A percentile compares a stretch with the other conserved stretches of the same genome.
phyloP scores from a whole-genome alignment of 1,284 basidiomycete genomes.

The Cryptococcus neoformans region DNA sequence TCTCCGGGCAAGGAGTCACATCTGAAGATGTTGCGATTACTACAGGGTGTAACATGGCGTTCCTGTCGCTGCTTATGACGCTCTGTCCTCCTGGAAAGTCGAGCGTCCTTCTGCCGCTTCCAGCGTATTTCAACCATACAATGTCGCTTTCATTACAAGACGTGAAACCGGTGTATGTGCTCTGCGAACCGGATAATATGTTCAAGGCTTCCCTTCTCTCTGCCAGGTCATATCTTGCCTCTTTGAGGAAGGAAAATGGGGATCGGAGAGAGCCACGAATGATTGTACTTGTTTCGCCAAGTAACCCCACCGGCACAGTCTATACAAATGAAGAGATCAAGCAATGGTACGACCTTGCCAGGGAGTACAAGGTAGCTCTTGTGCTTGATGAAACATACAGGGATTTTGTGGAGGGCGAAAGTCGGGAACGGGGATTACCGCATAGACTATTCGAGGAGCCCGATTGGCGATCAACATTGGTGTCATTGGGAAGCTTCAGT shows the following conservation, averaged over 20 bases:
- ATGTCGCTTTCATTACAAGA: constrained; percentile 70
- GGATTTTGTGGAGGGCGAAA: constrained; percentile 62
- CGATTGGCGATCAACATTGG: constrained; percentile 62
- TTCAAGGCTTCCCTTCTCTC: constrained; percentile 58
- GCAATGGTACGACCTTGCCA: constrained; percentile 64
- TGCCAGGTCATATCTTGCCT: constrained; percentile 26
- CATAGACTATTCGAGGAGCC: constrained; percentile 48
- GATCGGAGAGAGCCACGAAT: constrained; percentile 53
- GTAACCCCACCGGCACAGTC: constrained; percentile 69
- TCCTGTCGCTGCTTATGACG: constrained; percentile 45
- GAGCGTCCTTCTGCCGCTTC: constrained; percentile 70
- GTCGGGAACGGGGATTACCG: constrained; percentile 24
- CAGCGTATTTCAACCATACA: constrained; percentile 79
- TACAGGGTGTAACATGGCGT: constrained; percentile 51
- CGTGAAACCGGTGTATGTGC: constrained; percentile 62
- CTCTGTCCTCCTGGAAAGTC: constrained; percentile 68
- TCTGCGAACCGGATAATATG: constrained; percentile 56
- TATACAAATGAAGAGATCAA: constrained; percentile 63
- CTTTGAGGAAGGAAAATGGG: not conserved
- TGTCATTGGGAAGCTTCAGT: constrained; percentile 72
- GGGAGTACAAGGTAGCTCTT: constrained; percentile 61
- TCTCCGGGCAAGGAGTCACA: constrained; percentile 6
- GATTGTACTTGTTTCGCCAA: constrained; percentile 62
- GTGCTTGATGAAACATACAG: constrained; percentile 87
- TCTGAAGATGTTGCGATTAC: constrained; percentile 28